A percentile compares a stretch with the other conserved stretches of the same genome.
Conservation (phyloP, 257 asterid species). For the Osmanthus fragrans region DNA sequence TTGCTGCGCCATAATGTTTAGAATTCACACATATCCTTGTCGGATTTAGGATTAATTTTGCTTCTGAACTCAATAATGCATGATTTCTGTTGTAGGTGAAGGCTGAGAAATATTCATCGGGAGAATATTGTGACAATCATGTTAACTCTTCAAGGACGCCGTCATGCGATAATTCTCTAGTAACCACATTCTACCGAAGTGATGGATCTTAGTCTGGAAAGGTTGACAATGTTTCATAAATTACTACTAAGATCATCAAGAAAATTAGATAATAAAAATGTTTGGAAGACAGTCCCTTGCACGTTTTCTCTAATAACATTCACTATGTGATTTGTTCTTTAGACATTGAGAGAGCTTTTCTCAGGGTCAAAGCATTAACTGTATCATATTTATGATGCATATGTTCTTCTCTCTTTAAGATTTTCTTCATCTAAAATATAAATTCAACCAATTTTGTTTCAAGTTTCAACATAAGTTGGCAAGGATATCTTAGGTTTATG, state of each 20-base stretch:
- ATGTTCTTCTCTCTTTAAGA: neutral
- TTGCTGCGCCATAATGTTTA: neutral
- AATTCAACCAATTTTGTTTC: neutral
- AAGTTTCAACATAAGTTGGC: neutral
- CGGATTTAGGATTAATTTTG: neutral
- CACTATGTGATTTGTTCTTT: no score
- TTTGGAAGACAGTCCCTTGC: no score
- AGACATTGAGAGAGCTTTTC: no score
- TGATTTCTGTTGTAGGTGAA: constrained; percentile 56
- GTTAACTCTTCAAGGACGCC: constrained; percentile 73
- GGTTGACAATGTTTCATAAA: neutral
- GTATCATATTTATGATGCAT: no score
- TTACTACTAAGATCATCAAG: neutral
- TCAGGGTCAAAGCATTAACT: no score
- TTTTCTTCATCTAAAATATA: neutral
- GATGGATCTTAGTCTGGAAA: neutral
- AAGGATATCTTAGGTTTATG: neutral
- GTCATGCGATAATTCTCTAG: constrained; percentile 73
- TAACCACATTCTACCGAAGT: constrained; percentile 19
- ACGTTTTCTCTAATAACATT: no score
- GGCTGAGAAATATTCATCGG: constrained; percentile 71
- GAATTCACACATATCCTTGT: neutral
- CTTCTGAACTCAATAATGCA: neutral
- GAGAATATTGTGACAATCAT: constrained; percentile 47
- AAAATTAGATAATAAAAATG: neutral